Base-by-base conservation (phyloP, 2,329 filamentous ascomycete species). In the Aspergillus udagawae region DNA sequence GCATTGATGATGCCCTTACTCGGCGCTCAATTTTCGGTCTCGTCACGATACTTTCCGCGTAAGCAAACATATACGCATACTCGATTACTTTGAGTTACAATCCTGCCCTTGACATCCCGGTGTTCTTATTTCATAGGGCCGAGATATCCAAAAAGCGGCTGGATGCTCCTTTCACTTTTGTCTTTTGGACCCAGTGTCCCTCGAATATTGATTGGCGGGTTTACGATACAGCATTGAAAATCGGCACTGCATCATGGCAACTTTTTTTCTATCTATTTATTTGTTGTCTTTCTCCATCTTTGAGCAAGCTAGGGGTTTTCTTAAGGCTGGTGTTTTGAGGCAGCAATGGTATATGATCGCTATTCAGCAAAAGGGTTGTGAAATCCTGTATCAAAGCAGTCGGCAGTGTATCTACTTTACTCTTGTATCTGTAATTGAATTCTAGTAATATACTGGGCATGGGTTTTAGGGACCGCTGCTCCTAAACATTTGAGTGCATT, bases 1-100 rank as follows among this genome's bases (percentile, higher is more conserved):
- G 58, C 69, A 74, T 64, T 70, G 57, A 54, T 50, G 54, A 55
- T 58, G 58, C 55, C 17, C 58, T 52, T 25, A 63, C 59, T 54
- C 61, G 55, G 52, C 60, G 55, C 44, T 48, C 48, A 28, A 50
- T 54, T 62, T 49, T 49, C 44, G 49, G 49, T 47, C 42, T 53
- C 54, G 49, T 53, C 29, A n/a, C 38, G 49, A 50, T 35, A 28
- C 53, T 49, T 49, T 51, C 27, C 53, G 53, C 49, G 42, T 51
- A 8, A 27, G 44, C 44, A 47, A 21, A 14, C 21, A 27, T 51
- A 57, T 53, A 59, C 50, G 48, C 23, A 53, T 53, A 55, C 42
- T 20, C 50, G 50, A 49, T 25, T 25, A 47, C 8, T 23, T 47
- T 47, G 21, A 14, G 10, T 47, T 47, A 21, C 23, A 14, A 27